Percentiles rank a stretch among this genome's conserved stretches.
phyloP scores from a whole-genome alignment of 352 stramenopile species.

The Sclerospora graminicola region DNA sequence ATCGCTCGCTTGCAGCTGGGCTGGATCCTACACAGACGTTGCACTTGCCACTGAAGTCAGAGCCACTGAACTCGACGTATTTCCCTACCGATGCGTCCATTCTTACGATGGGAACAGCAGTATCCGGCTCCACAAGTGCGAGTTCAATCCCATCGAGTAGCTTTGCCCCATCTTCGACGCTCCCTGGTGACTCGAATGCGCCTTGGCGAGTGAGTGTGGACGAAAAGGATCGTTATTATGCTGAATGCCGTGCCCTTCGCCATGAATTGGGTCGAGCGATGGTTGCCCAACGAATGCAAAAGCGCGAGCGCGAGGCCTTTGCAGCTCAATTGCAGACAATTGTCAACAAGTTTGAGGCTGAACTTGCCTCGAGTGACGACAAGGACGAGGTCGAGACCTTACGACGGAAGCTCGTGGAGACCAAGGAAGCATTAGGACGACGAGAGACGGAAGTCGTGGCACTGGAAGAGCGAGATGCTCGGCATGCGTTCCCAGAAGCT shows the following conservation, averaged over 20 bases:
- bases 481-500: constrained; percentile 48
- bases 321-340: constrained; percentile 41
- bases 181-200: constrained; percentile 14
- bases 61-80: constrained; percentile 58
- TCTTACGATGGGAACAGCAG: constrained; percentile 39
- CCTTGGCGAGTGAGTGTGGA: constrained; percentile 37
- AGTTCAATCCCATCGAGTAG: constrained; percentile 14
- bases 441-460: constrained; percentile 56
- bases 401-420: constrained; percentile 52
- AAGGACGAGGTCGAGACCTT: constrained; percentile 45
- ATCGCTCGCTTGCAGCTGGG: constrained; percentile 23
- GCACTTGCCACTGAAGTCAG: constrained; percentile 36
- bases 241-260: constrained; percentile 50
- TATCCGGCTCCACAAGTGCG: no score
- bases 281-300: constrained; percentile 35
- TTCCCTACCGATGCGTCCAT: constrained; percentile 53
- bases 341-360: constrained; percentile 39
- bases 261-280: constrained; percentile 47
- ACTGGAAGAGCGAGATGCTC: constrained; percentile 51
- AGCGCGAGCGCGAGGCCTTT: constrained; percentile 24
- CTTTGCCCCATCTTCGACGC: constrained; percentile 19
- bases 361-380: constrained; percentile 5
- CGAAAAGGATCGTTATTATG: constrained; percentile 63
- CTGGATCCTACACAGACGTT: constrained; percentile 14
- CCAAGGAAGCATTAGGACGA: constrained; percentile 49